phyloP scores from a whole-genome alignment of 2,329 filamentous ascomycete genomes.

The Cordyceps sp. region DNA sequence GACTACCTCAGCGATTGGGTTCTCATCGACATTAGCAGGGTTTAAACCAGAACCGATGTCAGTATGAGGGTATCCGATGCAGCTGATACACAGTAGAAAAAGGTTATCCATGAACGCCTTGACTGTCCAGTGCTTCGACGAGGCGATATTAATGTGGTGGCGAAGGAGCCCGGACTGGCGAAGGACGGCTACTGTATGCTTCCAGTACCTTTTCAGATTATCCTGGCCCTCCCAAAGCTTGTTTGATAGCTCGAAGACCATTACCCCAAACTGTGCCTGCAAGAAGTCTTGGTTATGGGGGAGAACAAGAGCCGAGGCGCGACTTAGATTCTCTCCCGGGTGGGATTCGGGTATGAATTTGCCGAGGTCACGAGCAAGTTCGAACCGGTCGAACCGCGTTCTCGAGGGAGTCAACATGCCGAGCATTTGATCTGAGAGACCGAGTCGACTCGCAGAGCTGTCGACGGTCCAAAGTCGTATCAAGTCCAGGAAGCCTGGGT shows the following conservation, averaged over 20 bases:
- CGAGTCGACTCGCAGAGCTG: too few relatives aligned
- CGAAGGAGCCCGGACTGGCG: neutral
- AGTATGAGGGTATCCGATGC: neutral
- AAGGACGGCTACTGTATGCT: neutral
- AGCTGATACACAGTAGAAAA: neutral
- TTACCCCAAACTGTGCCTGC: neutral
- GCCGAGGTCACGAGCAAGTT: neutral
- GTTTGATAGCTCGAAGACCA: neutral
- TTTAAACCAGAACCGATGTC: neutral
- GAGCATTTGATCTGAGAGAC: neutral
- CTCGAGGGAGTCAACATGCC: too few relatives aligned
- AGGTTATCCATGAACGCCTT: neutral
- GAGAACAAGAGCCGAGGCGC: neutral
- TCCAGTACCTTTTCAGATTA: neutral
- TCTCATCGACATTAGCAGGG: neutral
- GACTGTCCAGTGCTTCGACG: neutral
- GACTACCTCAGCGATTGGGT: neutral
- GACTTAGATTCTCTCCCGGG: neutral
- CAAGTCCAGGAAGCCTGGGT: too few relatives aligned
- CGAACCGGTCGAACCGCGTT: too few relatives aligned
- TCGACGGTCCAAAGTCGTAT: too few relatives aligned
- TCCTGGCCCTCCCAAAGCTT: neutral
- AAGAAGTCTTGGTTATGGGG: neutral
- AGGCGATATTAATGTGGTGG: neutral
- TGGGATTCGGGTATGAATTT: neutral